Conservation (phyloP, 345 rosid genomes). For the Limnanthes douglasii region DNA sequence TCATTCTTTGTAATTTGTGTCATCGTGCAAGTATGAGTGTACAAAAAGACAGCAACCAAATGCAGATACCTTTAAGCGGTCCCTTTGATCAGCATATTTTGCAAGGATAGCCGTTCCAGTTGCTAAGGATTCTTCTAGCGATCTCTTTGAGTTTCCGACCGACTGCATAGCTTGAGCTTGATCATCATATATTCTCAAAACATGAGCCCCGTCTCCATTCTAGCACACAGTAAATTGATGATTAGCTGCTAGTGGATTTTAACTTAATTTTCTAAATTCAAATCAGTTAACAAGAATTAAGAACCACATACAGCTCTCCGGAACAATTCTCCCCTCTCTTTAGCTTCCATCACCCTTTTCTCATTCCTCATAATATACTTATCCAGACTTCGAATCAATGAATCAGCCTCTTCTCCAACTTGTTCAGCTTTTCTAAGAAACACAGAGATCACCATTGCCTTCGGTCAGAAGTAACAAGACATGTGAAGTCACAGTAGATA, state of each 20-base stretch:
- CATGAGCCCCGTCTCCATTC: conserved; percentile 74
- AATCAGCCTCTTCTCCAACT: conserved; percentile 75
- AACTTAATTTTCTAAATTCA: not conserved
- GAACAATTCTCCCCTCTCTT: conserved; percentile 78
- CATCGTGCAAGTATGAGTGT: no score
- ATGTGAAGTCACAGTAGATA: no score
- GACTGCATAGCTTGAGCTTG: conserved; percentile 89
- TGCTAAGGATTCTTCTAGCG: conserved; percentile 70
- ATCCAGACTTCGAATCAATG: conserved; percentile 62
- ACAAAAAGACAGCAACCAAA: not conserved
- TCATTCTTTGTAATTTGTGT: no score
- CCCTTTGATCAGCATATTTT: conserved; percentile 84
- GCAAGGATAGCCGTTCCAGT: conserved; percentile 75
- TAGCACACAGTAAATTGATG: conserved; percentile 9
- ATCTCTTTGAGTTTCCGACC: conserved; percentile 63
- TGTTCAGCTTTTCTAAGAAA: conserved; percentile 66
- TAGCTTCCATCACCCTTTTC: conserved; percentile 53
- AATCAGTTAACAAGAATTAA: not conserved
- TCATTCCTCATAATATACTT: conserved; percentile 55
- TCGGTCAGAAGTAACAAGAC: no score
- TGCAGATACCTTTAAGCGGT: conserved; percentile 58
- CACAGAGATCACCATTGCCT: no score
- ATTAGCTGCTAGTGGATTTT: no score
- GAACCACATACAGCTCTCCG: conserved; percentile 45
- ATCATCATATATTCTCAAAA: conserved; percentile 75